phyloP scores from a whole-genome alignment of 345 rosid genomes.

The Euphorbia tirucalli region DNA sequence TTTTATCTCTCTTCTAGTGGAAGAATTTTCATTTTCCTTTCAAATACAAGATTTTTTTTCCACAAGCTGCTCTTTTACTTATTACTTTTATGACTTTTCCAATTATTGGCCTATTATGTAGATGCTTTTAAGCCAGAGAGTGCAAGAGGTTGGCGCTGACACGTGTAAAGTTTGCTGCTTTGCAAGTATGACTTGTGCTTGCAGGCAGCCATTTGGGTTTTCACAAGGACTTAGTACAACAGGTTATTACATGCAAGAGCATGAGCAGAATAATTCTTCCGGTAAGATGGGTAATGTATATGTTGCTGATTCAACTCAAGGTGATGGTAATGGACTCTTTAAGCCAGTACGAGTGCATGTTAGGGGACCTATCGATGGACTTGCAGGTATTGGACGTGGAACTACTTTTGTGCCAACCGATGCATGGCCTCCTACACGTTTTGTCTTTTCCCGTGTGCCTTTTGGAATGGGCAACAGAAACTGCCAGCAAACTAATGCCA shows the following conservation, averaged over 20 bases:
- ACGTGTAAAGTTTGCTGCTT: conserved; percentile 83
- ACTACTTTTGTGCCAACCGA: conserved; percentile 71
- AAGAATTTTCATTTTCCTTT: conserved; percentile 10
- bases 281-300: conserved; percentile 60
- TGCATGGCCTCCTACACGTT: conserved; percentile 87
- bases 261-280: conserved; percentile 53
- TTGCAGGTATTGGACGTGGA: conserved; percentile 95
- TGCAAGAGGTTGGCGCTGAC: conserved; percentile 81
- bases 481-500: conserved; percentile 71
- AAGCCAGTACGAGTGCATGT: conserved; percentile 89
- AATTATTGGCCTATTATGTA: conserved; percentile 31
- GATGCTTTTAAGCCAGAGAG: conserved; percentile 93
- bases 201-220: conserved; percentile 75
- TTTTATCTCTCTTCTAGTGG: not conserved
- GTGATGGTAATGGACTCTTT: conserved; percentile 64
- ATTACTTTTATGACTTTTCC: conserved; percentile 16
- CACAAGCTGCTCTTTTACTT: conserved; percentile 4
- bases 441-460: conserved; percentile 92
- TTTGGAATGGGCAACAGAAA: conserved; percentile 68
- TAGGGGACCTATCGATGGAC: conserved; percentile 90
- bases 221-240: conserved; percentile 52
- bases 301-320: conserved; percentile 68
- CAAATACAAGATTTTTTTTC: conserved; percentile 18
- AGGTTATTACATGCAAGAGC: conserved; percentile 71
- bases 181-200: conserved; percentile 65